Conservation (phyloP, 345 rosid species). For the Hibiscus trionum region DNA sequence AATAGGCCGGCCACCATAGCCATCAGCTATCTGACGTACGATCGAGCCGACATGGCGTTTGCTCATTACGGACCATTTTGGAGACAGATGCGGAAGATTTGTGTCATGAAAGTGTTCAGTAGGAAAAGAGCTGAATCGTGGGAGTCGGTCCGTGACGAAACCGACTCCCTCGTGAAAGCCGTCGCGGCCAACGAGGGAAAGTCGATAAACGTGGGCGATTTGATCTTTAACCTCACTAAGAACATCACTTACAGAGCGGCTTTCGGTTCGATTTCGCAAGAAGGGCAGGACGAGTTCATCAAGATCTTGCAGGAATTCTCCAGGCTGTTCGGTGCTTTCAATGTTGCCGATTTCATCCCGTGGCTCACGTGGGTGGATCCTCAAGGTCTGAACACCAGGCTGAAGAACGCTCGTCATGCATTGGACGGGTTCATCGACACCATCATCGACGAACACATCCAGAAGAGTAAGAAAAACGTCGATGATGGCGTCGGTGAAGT, state of each 20-base stretch:
- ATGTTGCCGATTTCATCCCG: slow-evolving; percentile 77
- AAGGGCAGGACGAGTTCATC: slow-evolving; percentile 70
- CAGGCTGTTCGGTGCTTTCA: slow-evolving; percentile 86
- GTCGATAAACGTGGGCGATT: slow-evolving; percentile 63
- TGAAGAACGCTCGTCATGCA: slow-evolving; percentile 50
- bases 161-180: slow-evolving; percentile 34
- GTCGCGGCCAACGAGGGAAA: slow-evolving; percentile 40
- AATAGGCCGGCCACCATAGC: slow-evolving; percentile 83
- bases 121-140: slow-evolving; percentile 91
- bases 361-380: slow-evolving; percentile 56
- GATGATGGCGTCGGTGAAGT: slow-evolving; percentile 16
- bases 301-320: slow-evolving; percentile 84
- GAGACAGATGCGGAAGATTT: slow-evolving; percentile 95
- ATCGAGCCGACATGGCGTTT: slow-evolving; percentile 92
- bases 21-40: slow-evolving; percentile 70
- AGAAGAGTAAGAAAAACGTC: slow-evolving; percentile 22
- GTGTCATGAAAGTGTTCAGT: slow-evolving; percentile 85
- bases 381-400: slow-evolving; percentile 55
- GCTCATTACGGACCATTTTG: slow-evolving; percentile 95
- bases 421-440: slow-evolving; percentile 68
- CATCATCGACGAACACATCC: slow-evolving; percentile 69
- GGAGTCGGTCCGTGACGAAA: slow-evolving; percentile 88
- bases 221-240: slow-evolving; percentile 60
- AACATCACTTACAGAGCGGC: slow-evolving; percentile 82
- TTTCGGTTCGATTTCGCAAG: slow-evolving; percentile 50